These are phyloP conservation scores for Nitzschia sp. DNA, from an alignment of 108 stramenopile genomes.

Conservation along the genomic window DNA sequence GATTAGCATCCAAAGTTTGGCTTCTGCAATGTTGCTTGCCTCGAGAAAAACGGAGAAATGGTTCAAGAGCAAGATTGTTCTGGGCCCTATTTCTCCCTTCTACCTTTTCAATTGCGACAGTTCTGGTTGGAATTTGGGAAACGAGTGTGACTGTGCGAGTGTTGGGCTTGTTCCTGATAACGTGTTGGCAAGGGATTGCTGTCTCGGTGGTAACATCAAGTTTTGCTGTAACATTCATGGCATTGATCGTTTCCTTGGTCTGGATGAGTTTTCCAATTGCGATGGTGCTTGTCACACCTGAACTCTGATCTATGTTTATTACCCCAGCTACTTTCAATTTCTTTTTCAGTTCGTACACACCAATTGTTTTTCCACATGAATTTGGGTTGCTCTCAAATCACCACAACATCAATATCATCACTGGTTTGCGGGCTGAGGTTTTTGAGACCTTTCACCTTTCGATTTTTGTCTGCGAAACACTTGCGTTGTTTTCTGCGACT, in stretches of 20 bases:
- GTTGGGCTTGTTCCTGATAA: conserved; percentile 33
- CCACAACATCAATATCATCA: no score
- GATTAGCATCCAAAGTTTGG: no score
- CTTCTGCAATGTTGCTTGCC: neutral
- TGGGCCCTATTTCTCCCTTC: conserved; percentile 43
- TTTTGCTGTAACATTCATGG: neutral
- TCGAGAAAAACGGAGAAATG: neutral
- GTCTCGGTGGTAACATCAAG: conserved; percentile 7
- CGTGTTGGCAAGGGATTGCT: conserved; percentile 31
- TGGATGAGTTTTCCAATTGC: neutral
- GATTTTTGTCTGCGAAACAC: neutral
- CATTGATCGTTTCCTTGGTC: neutral
- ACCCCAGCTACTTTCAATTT: neutral
- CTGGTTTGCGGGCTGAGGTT: no score
- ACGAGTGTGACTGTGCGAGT: conserved; percentile 39
- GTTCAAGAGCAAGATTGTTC: conserved; percentile 14
- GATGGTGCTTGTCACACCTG: no score
- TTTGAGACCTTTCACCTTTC: neutral
- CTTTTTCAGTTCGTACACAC: neutral
- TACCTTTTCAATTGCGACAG: conserved; percentile 44
- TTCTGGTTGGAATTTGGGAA: conserved; percentile 60
- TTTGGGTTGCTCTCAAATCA: neutral
- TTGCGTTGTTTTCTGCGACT: conserved; percentile 13
- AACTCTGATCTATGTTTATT: neutral
- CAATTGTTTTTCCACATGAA: neutral